Percentiles rank a stretch among this genome's conserved stretches.
Conservation (phyloP, 2,329 filamentous ascomycete genomes). For the Fusarium praegraminearum region DNA sequence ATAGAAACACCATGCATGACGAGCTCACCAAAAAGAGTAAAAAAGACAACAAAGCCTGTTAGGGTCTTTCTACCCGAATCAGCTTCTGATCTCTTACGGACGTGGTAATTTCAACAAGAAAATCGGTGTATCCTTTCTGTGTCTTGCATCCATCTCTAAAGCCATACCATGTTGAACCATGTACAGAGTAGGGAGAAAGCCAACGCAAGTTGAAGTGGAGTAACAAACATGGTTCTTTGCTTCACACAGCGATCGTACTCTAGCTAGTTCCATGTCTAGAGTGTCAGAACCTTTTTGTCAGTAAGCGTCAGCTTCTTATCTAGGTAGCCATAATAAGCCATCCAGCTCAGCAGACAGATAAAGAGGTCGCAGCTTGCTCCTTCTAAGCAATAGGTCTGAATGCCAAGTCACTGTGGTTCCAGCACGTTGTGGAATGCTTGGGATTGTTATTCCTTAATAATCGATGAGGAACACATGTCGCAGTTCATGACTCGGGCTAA, state of each 20-base stretch:
- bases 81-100: slow-evolving; percentile 11
- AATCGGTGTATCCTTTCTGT: slow-evolving; percentile 16
- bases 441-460: slow-evolving; percentile 36
- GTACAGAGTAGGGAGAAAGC: slow-evolving; percentile 45
- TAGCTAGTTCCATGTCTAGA: not conserved
- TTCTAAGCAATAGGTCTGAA: slow-evolving; percentile 6
- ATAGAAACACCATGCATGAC: slow-evolving; percentile 8
- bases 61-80: slow-evolving; percentile 2
- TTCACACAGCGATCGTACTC: slow-evolving; percentile 1
- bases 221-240: slow-evolving; percentile 17
- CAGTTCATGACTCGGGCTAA: slow-evolving; percentile 25
- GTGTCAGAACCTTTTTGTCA: slow-evolving; percentile 13
- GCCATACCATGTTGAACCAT: slow-evolving; percentile 32
- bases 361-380: slow-evolving; percentile 2
- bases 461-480: slow-evolving; percentile 26
- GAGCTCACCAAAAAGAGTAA: slow-evolving; percentile 5
- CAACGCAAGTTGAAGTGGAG: slow-evolving; percentile 21
- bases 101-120: not conserved
- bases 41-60: not conserved
- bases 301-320: not conserved
- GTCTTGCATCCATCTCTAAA: slow-evolving; percentile 25
- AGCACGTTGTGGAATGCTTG: slow-evolving; percentile 41
- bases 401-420: slow-evolving; percentile 34
- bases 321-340: not conserved
- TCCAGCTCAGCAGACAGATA: slow-evolving; percentile 2